phyloP scores from a whole-genome alignment of 768 basidiomycete genomes.

The Boletus eberwhitei region DNA sequence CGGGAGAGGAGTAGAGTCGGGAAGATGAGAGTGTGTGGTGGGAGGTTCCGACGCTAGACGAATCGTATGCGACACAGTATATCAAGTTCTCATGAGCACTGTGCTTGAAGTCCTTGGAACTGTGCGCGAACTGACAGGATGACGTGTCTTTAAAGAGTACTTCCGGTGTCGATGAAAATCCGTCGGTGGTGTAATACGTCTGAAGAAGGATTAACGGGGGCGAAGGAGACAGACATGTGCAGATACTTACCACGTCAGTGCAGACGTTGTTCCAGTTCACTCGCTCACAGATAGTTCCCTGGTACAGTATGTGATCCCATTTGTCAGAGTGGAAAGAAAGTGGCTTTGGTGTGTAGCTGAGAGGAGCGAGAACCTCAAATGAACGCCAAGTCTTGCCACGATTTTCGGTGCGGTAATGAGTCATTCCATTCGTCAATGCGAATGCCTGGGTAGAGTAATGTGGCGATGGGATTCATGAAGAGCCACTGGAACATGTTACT shows the following conservation, averaged over 20 bases:
- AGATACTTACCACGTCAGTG: slow-evolving; percentile 59
- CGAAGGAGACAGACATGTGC: neutral
- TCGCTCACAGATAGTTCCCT: slow-evolving; percentile 62
- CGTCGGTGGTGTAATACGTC: slow-evolving; percentile 88
- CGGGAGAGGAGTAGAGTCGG: slow-evolving; percentile 77
- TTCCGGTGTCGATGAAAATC: slow-evolving; percentile 60
- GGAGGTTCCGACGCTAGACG: slow-evolving; percentile 38
- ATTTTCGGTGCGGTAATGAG: slow-evolving; percentile 86
- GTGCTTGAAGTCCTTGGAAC: slow-evolving; percentile 78
- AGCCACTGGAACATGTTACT: slow-evolving; percentile 19
- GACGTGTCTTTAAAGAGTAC: slow-evolving; percentile 68
- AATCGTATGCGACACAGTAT: slow-evolving; percentile 88
- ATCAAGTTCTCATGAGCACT: slow-evolving; percentile 71
- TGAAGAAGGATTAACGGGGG: slow-evolving; percentile 31
- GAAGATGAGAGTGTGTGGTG: slow-evolving; percentile 49
- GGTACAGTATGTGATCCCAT: slow-evolving; percentile 73
- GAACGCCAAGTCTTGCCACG: slow-evolving; percentile 84
- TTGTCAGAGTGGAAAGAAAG: slow-evolving; percentile 90
- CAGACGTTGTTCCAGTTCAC: slow-evolving; percentile 56
- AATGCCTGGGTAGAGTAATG: slow-evolving; percentile 61
- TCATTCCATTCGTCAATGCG: slow-evolving; percentile 68
- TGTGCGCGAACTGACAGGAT: slow-evolving; percentile 87
- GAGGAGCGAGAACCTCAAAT: slow-evolving; percentile 64
- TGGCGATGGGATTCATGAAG: neutral
- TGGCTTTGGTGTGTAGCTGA: slow-evolving; percentile 48